These are phyloP conservation scores for Suillus spraguei DNA, from an alignment of 768 basidiomycete genomes.

Conservation along the genomic window DNA sequence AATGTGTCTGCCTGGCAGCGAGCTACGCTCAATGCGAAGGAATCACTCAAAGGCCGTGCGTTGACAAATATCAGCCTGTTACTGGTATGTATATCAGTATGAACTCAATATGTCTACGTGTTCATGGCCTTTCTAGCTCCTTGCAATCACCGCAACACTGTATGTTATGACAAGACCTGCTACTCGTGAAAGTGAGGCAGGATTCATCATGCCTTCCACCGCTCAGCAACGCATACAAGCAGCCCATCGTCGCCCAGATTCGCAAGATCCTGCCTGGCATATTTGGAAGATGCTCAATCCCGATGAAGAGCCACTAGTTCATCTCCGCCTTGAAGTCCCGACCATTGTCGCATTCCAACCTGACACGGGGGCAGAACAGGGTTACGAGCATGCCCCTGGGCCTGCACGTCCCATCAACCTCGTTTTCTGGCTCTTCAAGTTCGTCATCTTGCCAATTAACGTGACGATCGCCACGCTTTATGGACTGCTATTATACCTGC, in stretches of 20 bases:
- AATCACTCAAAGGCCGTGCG: slow-evolving; percentile 64
- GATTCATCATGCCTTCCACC: slow-evolving; percentile 19
- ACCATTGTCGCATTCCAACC: slow-evolving; percentile 69
- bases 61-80: slow-evolving; percentile 80
- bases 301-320: slow-evolving; percentile 60
- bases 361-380: slow-evolving; percentile 33
- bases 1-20: slow-evolving; percentile 37
- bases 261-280: slow-evolving; percentile 56
- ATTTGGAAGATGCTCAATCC: slow-evolving; percentile 85
- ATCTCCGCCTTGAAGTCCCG: slow-evolving; percentile 81
- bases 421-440: slow-evolving; percentile 75
- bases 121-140: slow-evolving; percentile 49
- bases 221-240: slow-evolving; percentile 39
- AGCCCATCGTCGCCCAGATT: slow-evolving; percentile 32
- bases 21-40: slow-evolving; percentile 32
- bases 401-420: slow-evolving; percentile 56
- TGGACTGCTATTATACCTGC: slow-evolving; percentile 76
- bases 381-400: slow-evolving; percentile 37
- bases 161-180: slow-evolving; percentile 71
- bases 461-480: slow-evolving; percentile 76
- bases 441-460: slow-evolving; percentile 84
- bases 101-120: not conserved
- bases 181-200: slow-evolving; percentile 31
- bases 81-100: slow-evolving; percentile 50
- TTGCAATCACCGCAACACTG: slow-evolving; percentile 73